Percentiles rank a stretch among this genome's conserved stretches.
phyloP scores from a whole-genome alignment of 345 rosid genomes.

The Rhodomyrtus tomentosa region DNA sequence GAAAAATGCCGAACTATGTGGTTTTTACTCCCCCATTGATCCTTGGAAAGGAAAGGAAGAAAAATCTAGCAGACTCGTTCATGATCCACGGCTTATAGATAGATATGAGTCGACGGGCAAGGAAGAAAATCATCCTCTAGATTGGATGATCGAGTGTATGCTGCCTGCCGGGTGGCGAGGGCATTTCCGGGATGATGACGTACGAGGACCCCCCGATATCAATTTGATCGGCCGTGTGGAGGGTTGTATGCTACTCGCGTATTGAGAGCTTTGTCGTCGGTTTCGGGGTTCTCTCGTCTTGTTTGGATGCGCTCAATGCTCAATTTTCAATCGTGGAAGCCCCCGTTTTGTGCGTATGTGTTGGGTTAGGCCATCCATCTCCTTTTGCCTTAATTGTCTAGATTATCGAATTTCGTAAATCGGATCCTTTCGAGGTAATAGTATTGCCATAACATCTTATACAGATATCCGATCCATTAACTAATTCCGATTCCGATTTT shows the following conservation, averaged over 20 bases:
- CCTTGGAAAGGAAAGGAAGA: neutral
- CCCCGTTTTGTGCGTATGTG: neutral
- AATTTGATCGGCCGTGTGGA: neutral
- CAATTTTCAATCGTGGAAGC: neutral
- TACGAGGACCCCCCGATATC: neutral
- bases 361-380: neutral
- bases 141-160: neutral
- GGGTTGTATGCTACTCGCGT: neutral
- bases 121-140: neutral
- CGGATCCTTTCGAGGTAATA: neutral
- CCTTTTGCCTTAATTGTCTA: neutral
- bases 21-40: neutral
- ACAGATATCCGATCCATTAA: neutral
- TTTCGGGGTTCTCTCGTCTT: neutral
- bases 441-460: neutral
- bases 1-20: too few species aligned
- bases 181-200: neutral
- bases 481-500: neutral
- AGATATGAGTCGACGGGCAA: neutral
- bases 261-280: neutral
- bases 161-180: rapidly evolving
- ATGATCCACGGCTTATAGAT: neutral
- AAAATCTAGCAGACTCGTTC: neutral
- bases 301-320: neutral
- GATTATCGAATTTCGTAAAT: neutral